Percentiles rank a stretch among this genome's conserved stretches.
Evolutionary conservation across 768 basidiomycete species (phyloP).

Genomic region (Lactifluus hygrophoroides): DNA sequence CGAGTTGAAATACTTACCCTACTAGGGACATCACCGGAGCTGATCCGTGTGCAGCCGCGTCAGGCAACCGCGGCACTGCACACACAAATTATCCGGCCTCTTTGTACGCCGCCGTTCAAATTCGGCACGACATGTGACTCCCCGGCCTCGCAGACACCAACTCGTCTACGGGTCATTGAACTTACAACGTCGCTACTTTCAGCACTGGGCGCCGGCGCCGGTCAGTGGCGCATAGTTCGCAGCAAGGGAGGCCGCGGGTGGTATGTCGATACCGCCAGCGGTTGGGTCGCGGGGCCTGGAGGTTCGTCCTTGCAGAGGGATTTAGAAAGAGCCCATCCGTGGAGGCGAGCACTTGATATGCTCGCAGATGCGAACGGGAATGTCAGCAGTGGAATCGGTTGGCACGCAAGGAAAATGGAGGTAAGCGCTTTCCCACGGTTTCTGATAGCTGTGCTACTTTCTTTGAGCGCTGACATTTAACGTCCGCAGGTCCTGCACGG

Average conservation of each 20-base stretch:
- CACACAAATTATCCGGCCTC: slow-evolving; percentile 64
- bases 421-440: slow-evolving; percentile 1
- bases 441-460: not conserved
- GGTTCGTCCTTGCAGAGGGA: slow-evolving; percentile 34
- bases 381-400: slow-evolving; percentile 86
- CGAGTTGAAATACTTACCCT: slow-evolving; percentile 85
- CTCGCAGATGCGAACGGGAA: slow-evolving; percentile 78
- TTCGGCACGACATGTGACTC: slow-evolving; percentile 39
- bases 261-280: slow-evolving; percentile 86
- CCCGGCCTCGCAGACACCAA: slow-evolving; percentile 41
- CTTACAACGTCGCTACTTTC: slow-evolving; percentile 62
- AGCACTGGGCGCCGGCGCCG: slow-evolving; percentile 68
- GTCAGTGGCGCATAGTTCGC: slow-evolving; percentile 80
- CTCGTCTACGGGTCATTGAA: slow-evolving; percentile 81
- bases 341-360: slow-evolving; percentile 60
- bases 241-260: slow-evolving; percentile 93
- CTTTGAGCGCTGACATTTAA: not conserved
- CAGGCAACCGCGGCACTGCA: slow-evolving; percentile 74
- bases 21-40: slow-evolving; percentile 50
- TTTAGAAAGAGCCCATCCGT: slow-evolving; percentile 45
- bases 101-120: slow-evolving; percentile 71
- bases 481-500: slow-evolving; percentile 56
- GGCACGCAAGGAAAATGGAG: slow-evolving; percentile 89
- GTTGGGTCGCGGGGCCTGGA: slow-evolving; percentile 52
- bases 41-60: slow-evolving; percentile 41